Evolutionary conservation across 2,329 filamentous ascomycete species (phyloP).

Genomic region (Phoma sp.): DNA sequence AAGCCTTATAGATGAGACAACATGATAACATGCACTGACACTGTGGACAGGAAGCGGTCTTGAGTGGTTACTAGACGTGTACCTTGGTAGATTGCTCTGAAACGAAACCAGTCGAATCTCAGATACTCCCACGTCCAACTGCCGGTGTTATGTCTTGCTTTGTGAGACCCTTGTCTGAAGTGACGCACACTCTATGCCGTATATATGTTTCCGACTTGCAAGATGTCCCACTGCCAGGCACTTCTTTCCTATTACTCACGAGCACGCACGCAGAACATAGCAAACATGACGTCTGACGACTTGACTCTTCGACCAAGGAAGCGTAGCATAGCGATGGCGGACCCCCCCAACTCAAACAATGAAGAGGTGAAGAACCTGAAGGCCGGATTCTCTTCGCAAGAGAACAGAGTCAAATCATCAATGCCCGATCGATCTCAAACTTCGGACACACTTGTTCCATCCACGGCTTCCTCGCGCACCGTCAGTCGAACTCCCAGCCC

Average conservation of each 20-base stretch:
- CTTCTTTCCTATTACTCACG: not conserved
- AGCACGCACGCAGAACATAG: not conserved
- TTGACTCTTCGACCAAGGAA: not conserved
- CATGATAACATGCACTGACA: constrained; percentile 4
- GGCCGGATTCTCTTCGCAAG: not conserved
- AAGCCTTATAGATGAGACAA: constrained; percentile 30
- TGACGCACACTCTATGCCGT: not conserved
- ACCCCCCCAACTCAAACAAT: not conserved
- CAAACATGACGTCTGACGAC: too few relatives aligned
- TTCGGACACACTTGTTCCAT: not conserved
- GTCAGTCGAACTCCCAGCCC: not conserved
- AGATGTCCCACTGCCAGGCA: not conserved
- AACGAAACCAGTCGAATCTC: not conserved
- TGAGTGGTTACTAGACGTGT: constrained; percentile 17
- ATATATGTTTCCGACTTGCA: not conserved
- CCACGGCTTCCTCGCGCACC: not conserved
- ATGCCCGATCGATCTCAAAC: not conserved
- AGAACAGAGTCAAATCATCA: not conserved
- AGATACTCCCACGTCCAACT: not conserved
- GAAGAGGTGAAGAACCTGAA: not conserved
- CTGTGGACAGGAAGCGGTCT: constrained; percentile 25
- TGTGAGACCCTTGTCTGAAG: not conserved
- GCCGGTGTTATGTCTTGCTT: not conserved
- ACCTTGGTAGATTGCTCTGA: not conserved
- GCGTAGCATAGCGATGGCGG: not conserved